Conservation (phyloP, 2,329 filamentous ascomycete species). For the Penicillium sp. region DNA sequence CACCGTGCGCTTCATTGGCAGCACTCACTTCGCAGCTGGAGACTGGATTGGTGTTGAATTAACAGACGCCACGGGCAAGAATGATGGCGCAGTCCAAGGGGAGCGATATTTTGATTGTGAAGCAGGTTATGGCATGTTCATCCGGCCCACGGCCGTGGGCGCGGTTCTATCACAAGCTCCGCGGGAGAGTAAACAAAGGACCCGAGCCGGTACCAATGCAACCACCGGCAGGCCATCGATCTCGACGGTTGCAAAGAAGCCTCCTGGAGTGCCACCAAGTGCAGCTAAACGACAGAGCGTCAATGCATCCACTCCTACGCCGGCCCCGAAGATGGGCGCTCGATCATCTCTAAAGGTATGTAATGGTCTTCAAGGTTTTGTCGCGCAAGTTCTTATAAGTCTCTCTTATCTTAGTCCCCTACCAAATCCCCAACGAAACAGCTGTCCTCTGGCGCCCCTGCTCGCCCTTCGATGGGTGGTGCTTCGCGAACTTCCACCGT, state of each 20-base stretch:
- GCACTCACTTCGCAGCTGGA: constrained; percentile 75
- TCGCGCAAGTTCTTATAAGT: constrained; percentile 20
- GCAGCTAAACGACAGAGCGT: constrained; percentile 65
- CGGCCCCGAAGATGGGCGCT: constrained; percentile 54
- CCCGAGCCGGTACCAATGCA: constrained; percentile 31
- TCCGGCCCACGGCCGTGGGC: constrained; percentile 69
- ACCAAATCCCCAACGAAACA: constrained; percentile 80
- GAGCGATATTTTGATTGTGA: constrained; percentile 84
- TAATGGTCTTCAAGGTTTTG: not conserved
- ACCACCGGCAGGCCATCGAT: constrained; percentile 24
- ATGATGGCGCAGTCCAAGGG: constrained; percentile 87
- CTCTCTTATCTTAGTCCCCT: constrained; percentile 58
- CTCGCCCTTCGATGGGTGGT: constrained; percentile 41
- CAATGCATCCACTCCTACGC: constrained; percentile 68
- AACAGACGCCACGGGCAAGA: constrained; percentile 79
- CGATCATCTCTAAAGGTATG: constrained; percentile 41
- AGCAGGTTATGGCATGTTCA: constrained; percentile 75
- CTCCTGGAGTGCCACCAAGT: constrained; percentile 53
- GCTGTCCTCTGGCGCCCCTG: constrained; percentile 57
- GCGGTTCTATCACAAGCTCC: constrained; percentile 46
- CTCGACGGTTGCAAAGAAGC: constrained; percentile 38
- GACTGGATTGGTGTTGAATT: constrained; percentile 91
- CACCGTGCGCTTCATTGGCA: constrained; percentile 77
- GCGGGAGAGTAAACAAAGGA: constrained; percentile 40
- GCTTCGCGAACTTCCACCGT: constrained; percentile 54